Evolutionary conservation across 140 eudicot genomes (phyloP).

Genomic region (Stevia rebaudiana): DNA sequence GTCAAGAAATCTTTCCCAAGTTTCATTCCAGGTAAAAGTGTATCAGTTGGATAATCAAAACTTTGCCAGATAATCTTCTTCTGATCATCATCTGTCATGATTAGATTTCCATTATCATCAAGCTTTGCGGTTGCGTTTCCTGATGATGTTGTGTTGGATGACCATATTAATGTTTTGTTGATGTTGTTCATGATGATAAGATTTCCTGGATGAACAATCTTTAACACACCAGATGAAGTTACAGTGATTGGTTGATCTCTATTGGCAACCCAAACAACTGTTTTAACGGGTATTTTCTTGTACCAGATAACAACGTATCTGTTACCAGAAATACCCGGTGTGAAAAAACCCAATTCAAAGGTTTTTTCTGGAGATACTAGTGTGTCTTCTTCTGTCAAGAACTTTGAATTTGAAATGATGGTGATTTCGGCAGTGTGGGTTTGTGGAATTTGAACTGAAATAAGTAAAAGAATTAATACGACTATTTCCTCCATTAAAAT

Average conservation of each 20-base stretch:
- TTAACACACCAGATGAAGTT: conserved; percentile 8
- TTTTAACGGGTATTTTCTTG: background rate
- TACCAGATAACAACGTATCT: conserved; percentile 17
- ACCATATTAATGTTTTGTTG: background rate
- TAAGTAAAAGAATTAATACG: conserved; percentile 5
- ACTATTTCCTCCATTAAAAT: background rate
- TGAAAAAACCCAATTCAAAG: conserved; percentile 32
- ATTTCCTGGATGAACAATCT: conserved; percentile 14
- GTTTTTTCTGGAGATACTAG: conserved; percentile 19
- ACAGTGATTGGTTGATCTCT: conserved; percentile 5
- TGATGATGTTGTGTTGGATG: conserved; percentile 22
- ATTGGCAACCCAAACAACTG: conserved; percentile 19
- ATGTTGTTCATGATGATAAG: conserved; percentile 9
- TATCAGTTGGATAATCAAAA: conserved; percentile 46
- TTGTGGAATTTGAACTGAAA: background rate
- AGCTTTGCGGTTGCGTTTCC: conserved; percentile 19
- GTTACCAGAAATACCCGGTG: background rate
- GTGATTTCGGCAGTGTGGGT: background rate
- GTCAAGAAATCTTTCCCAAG: background rate
- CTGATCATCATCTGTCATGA: background rate
- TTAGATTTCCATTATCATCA: conserved; percentile 28
- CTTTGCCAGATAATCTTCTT: background rate
- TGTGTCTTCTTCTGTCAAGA: conserved; percentile 11
- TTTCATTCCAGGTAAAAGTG: conserved; percentile 35
- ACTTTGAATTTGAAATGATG: background rate